These are phyloP conservation scores for Starmerella khaoyaiensis DNA, from an alignment of 805 yeast species.

Conservation along the genomic window DNA sequence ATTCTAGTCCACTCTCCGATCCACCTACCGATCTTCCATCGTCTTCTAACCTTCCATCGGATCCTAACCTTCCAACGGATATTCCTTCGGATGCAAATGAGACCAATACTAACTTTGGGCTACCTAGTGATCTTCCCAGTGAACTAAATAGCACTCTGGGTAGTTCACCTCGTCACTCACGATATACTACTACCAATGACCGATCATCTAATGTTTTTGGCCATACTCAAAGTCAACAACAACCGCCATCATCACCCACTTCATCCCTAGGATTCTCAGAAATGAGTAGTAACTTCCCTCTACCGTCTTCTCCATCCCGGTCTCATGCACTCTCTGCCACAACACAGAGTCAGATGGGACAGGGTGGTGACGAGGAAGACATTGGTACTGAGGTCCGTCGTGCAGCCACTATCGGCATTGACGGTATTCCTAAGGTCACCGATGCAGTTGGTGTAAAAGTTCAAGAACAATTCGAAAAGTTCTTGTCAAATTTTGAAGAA, in stretches of 20 bases:
- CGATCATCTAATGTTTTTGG: neutral
- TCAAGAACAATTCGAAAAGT: conserved; percentile 76
- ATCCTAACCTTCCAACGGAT: conserved; percentile 9
- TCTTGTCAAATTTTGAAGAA: conserved; percentile 53
- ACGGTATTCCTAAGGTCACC: conserved; percentile 60
- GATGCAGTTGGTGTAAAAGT: conserved; percentile 93
- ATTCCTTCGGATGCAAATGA: conserved; percentile 3
- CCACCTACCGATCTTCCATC: conserved; percentile 3
- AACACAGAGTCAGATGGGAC: conserved; percentile 2
- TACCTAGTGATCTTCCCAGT: conserved; percentile 15
- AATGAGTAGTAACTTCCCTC: conserved; percentile 10
- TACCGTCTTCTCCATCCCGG: conserved; percentile 15
- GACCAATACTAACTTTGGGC: conserved; percentile 7
- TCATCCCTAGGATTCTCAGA: conserved; percentile 16
- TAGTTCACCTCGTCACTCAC: conserved; percentile 11
- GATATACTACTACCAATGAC: neutral
- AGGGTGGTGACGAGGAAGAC: conserved; percentile 7
- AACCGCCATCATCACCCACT: conserved; percentile 15
- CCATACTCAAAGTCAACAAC: neutral
- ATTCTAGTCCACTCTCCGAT: conserved; percentile 3
- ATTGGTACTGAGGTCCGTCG: conserved; percentile 18
- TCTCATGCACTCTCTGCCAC: neutral
- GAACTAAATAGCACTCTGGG: conserved; percentile 18
- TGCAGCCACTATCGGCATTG: conserved; percentile 15
- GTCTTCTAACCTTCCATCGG: conserved; percentile 12